Evolutionary conservation across 176 grass and related monocot genomes (phyloP).

Genomic region (Aechmea fasciata): DNA sequence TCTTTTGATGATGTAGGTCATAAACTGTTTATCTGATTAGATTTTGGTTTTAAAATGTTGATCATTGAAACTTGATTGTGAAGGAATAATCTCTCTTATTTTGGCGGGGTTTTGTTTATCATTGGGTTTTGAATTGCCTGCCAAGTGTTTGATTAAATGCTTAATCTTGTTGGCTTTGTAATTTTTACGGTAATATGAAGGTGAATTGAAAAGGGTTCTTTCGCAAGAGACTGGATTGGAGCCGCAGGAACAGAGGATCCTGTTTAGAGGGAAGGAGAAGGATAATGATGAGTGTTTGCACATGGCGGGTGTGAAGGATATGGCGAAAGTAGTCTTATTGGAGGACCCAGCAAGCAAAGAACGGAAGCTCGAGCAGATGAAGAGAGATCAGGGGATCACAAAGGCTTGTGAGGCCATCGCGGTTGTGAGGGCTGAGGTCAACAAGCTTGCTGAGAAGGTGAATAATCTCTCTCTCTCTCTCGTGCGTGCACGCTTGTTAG

Average conservation of each 20-base stretch:
- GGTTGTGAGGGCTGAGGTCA: conserved; percentile 60
- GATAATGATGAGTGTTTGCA: conserved; percentile 56
- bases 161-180: background rate
- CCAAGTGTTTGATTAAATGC: background rate
- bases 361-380: conserved; percentile 33
- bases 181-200: conserved; percentile 32
- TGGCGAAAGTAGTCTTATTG: conserved; percentile 65
- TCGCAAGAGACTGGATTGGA: conserved; percentile 49
- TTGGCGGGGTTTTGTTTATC: background rate
- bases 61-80: too few species aligned
- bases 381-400: conserved; percentile 50
- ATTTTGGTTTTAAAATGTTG: too few species aligned
- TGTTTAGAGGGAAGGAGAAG: conserved; percentile 86
- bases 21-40: too few species aligned
- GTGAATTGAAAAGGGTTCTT: conserved; percentile 72
- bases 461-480: background rate
- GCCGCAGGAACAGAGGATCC: conserved; percentile 58
- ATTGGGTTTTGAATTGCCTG: background rate
- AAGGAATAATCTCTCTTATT: too few species aligned
- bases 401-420: conserved; percentile 57
- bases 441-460: conserved; percentile 70
- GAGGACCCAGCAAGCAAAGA: conserved; percentile 55
- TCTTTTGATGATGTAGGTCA: too few species aligned
- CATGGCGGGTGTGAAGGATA: conserved; percentile 58
- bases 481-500: background rate